Percentiles rank a stretch among this genome's conserved stretches.
These are phyloP conservation scores for Globisporangium barbulae DNA, from an alignment of 352 stramenopile species.

Conservation along the genomic window DNA sequence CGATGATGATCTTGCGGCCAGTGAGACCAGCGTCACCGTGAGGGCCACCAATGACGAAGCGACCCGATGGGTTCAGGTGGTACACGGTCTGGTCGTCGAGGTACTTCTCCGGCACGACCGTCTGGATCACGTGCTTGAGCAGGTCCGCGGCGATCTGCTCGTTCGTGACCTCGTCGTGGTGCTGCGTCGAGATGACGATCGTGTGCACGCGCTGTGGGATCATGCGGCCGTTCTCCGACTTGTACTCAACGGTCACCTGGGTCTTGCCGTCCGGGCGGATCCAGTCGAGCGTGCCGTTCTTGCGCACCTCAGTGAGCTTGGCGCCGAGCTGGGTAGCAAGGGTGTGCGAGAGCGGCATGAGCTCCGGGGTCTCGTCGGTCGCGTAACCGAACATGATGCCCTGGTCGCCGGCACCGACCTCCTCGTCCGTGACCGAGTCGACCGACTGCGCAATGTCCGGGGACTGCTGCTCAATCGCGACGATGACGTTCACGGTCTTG, in stretches of 20 bases:
- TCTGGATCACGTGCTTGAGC: conserved; percentile 99
- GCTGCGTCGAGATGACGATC: conserved; percentile 99
- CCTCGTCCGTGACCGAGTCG: conserved; percentile 95
- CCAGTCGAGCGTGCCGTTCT: conserved; percentile 98
- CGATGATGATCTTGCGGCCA: conserved; percentile 99
- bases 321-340: conserved; percentile 96
- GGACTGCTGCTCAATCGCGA: conserved; percentile 99
- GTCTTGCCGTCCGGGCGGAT: conserved; percentile 99
- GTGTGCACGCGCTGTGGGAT: conserved; percentile 97
- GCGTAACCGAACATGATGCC: conserved; percentile 94
- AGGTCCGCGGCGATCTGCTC: conserved; percentile 98
- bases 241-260: conserved; percentile 98
- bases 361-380: conserved; percentile 95
- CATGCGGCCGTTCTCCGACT: conserved; percentile 93
- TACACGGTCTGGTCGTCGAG: conserved; percentile 99
- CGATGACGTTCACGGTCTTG: conserved; percentile 99
- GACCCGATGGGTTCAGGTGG: conserved; percentile 98
- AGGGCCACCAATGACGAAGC: conserved; percentile 99
- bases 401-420: conserved; percentile 98
- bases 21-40: conserved; percentile 98
- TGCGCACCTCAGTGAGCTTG: conserved; percentile 97
- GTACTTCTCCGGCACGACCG: conserved; percentile 98
- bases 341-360: conserved; percentile 98
- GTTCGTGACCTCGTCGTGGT: conserved; percentile 98
- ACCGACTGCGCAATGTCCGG: conserved; percentile 99